Evolutionary conservation across 2,329 filamentous ascomycete genomes (phyloP), one percentile per base, ranked within the genome.

Genomic region (Alternaria brassicae): DNA sequence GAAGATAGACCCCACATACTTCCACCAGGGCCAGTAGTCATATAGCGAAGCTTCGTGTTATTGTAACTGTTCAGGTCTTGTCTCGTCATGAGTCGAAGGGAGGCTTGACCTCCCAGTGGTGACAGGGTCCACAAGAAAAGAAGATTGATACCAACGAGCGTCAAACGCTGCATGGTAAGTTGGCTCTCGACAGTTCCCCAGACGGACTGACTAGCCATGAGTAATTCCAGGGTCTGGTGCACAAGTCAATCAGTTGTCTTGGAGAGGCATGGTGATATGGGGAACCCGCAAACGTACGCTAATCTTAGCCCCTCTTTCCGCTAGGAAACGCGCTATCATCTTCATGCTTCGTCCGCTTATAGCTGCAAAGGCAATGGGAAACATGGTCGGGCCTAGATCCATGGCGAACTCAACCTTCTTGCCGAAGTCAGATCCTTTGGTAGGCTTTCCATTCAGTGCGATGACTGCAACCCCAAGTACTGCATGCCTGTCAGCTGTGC

Each of bases 191-290:
- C 17, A 0, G 75, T 75, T 0, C 74, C 74, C 73, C 75, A 78
- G 0, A 79, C 73, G 0, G 76, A 77, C 21, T 77, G 76, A 17
- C 76, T 77, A 0, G 73, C 75, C 68, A 77, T 73, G 0, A 78
- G 65, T 0, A 76, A 49, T 40, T 78, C 77, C 0, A 78, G 54
- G 4, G 67, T 77, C 75, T 76, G 10, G 25, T 17, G 7, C 7
- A 6, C 9, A 23, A 3, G 23, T 67, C 48, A 65, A 57, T 17
- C 19, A 8, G 8, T 13, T 41, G 10, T 36, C 45, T 15, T 15
- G 2, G 30, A 34, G 6, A 13, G 13, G 13, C 13, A 34, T 15
- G 15, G 13, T 34, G 8, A 15, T 15, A n/a, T 36, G 32, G 2
- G 19, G n/a, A n/a, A 17, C 12, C 4, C 6, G 13, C 6, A 6